Conservation (phyloP, 2,329 filamentous ascomycete genomes). For the Atkinsonella hypoxylon region DNA sequence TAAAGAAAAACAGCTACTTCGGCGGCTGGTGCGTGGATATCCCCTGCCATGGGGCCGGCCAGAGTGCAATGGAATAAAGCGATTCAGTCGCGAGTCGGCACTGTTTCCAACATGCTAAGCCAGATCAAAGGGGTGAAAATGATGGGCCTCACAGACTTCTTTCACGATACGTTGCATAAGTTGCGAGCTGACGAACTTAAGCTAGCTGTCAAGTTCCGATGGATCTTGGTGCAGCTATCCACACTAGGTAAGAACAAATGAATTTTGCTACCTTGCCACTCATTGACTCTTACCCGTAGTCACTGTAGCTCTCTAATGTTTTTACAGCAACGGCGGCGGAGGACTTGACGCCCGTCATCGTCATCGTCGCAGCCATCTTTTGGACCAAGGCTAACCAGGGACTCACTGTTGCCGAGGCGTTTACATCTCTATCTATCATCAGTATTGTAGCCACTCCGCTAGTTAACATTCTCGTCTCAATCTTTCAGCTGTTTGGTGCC, state of each 20-base stretch:
- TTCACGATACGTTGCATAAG: slow-evolving; percentile 20
- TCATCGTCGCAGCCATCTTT: slow-evolving; percentile 23
- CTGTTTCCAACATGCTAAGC: slow-evolving; percentile 23
- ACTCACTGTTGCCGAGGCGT: slow-evolving; percentile 21
- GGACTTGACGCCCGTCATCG: slow-evolving; percentile 18
- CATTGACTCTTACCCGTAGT: too few relatives aligned
- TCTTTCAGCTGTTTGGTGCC: slow-evolving; percentile 21
- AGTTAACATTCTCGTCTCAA: slow-evolving; percentile 19
- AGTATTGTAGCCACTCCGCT: slow-evolving; percentile 21
- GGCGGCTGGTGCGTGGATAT: slow-evolving; percentile 5
- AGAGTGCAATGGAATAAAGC: slow-evolving; percentile 26
- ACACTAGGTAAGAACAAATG: slow-evolving; percentile 13
- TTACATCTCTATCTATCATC: slow-evolving; percentile 25
- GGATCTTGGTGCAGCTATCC: slow-evolving; percentile 20
- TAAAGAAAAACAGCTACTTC: slow-evolving; percentile 10
- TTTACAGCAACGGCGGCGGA: background rate
- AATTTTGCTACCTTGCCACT: too few relatives aligned
- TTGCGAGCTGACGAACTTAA: slow-evolving; percentile 26
- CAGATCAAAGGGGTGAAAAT: slow-evolving; percentile 27
- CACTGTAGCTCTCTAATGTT: too few relatives aligned
- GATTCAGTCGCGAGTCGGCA: slow-evolving; percentile 27
- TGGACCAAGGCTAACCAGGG: slow-evolving; percentile 16
- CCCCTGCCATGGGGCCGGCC: slow-evolving; percentile 19
- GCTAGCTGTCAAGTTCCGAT: slow-evolving; percentile 24
- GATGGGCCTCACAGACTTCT: slow-evolving; percentile 25